A percentile compares a stretch with the other conserved stretches of the same genome.
Evolutionary conservation across 352 stramenopile species (phyloP).

Genomic region (Pythium aquatile): DNA sequence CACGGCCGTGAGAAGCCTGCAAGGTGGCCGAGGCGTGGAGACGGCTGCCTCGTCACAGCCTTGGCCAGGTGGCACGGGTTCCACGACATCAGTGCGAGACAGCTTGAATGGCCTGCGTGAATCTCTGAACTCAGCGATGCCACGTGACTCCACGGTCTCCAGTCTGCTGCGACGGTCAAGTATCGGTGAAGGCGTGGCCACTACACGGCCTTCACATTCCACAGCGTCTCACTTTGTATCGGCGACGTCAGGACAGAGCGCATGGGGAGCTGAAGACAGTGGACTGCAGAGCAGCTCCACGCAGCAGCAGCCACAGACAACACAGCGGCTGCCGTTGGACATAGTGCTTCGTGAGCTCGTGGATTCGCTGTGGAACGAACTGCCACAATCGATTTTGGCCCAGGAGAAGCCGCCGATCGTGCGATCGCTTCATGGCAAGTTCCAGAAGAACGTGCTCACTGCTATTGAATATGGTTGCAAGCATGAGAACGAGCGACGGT

Average conservation of each 20-base stretch:
- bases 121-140: background rate
- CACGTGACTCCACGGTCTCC: constrained; percentile 16
- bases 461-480: constrained; percentile 31
- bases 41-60: background rate
- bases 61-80: background rate
- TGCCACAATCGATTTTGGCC: constrained; percentile 20
- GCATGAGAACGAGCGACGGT: constrained; percentile 30
- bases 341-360: constrained; percentile 10
- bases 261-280: too few species aligned
- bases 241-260: background rate
- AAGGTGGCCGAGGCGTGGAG: background rate
- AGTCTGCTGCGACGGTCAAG: constrained; percentile 15
- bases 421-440: constrained; percentile 11
- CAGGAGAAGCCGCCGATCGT: constrained; percentile 23
- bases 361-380: constrained; percentile 19
- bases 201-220: background rate
- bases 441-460: constrained; percentile 27
- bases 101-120: background rate
- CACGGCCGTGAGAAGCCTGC: background rate
- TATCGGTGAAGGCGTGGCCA: background rate
- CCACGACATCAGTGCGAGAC: constrained; percentile 11
- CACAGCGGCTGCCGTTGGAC: background rate
- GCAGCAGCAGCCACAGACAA: background rate
- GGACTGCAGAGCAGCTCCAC: background rate
- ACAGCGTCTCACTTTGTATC: constrained; percentile 6